Percentiles rank a stretch among this genome's conserved stretches.
phyloP scores from a whole-genome alignment of 73 alveolate species.

The Tetrahymena borealis region DNA sequence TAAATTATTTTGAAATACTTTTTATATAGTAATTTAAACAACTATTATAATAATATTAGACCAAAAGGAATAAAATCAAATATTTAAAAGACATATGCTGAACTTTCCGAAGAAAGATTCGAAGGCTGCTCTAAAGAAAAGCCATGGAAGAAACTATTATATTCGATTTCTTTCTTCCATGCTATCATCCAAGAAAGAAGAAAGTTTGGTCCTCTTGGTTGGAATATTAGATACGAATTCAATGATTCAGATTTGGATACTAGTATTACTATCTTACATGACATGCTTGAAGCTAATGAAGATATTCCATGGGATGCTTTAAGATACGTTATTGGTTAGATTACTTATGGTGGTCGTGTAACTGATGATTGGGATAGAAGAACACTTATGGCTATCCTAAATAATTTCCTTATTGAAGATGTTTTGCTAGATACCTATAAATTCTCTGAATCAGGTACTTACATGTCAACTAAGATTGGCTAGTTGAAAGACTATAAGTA shows the following conservation, averaged over 20 bases:
- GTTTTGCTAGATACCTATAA: conserved; percentile 66
- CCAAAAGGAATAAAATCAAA: conserved; percentile 74
- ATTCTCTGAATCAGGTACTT: conserved; percentile 53
- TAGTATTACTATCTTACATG: conserved; percentile 73
- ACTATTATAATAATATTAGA: not conserved
- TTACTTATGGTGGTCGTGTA: conserved; percentile 97
- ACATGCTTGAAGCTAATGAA: conserved; percentile 80
- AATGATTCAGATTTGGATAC: conserved; percentile 94
- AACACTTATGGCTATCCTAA: conserved; percentile 77
- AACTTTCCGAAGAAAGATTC: conserved; percentile 69
- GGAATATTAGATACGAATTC: conserved; percentile 94
- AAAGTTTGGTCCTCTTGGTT: conserved; percentile 97
- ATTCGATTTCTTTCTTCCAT: conserved; percentile 94
- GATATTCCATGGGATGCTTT: conserved; percentile 92
- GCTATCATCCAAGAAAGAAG: conserved; percentile 93
- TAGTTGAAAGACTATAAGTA: conserved; percentile 29
- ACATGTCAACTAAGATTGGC: conserved; percentile 47
- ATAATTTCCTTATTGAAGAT: conserved; percentile 73
- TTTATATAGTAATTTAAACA: not conserved
- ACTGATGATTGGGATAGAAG: conserved; percentile 96
- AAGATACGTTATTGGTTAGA: conserved; percentile 83
- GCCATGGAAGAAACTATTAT: conserved; percentile 78
- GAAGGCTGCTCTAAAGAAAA: conserved; percentile 74
- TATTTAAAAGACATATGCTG: conserved; percentile 72
- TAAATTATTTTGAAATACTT: conserved; percentile 32